These are phyloP conservation scores for Drechslerella coelobrocha DNA, from an alignment of 2,329 filamentous ascomycete genomes.

Conservation along the genomic window DNA sequence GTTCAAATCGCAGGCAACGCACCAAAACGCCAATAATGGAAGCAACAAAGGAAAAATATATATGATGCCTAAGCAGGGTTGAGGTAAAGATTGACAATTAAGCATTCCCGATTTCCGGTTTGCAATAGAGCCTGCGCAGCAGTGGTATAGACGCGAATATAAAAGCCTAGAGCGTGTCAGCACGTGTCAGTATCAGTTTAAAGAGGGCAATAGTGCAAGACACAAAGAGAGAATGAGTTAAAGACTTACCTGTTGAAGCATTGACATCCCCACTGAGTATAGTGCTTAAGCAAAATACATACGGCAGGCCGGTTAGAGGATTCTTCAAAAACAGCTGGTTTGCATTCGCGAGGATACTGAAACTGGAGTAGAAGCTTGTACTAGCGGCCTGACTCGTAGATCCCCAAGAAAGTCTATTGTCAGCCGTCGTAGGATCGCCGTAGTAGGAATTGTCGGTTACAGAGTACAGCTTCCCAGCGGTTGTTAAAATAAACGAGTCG, in stretches of 20 bases:
- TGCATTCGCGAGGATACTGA: conserved; percentile 6
- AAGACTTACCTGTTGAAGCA: conserved; percentile 14
- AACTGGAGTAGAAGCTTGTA: conserved; percentile 8
- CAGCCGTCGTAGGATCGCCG: conserved; percentile 6
- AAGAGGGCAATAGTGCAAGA: too few species aligned
- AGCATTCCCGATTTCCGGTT: conserved; percentile 5
- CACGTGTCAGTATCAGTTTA: neutral
- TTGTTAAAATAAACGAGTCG: conserved; percentile 11
- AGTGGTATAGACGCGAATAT: conserved; percentile 8
- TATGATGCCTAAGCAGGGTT: conserved; percentile 7
- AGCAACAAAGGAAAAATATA: too few species aligned
- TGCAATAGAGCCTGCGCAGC: conserved; percentile 6
- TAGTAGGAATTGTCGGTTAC: conserved; percentile 19
- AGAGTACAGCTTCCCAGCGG: conserved; percentile 8
- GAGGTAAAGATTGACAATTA: conserved; percentile 9
- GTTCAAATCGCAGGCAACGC: too few species aligned
- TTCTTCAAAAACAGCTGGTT: conserved; percentile 18
- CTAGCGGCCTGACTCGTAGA: conserved; percentile 9
- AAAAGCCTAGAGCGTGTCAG: conserved; percentile 2
- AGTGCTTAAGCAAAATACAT: conserved; percentile 13
- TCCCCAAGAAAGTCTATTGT: conserved; percentile 14
- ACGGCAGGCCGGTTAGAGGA: conserved; percentile 4
- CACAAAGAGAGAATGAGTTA: neutral
- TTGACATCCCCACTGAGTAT: conserved; percentile 5
- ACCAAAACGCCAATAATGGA: too few species aligned